These are phyloP conservation scores for Linum usitatissimum DNA, from an alignment of 345 rosid genomes.

Conservation along the genomic window DNA sequence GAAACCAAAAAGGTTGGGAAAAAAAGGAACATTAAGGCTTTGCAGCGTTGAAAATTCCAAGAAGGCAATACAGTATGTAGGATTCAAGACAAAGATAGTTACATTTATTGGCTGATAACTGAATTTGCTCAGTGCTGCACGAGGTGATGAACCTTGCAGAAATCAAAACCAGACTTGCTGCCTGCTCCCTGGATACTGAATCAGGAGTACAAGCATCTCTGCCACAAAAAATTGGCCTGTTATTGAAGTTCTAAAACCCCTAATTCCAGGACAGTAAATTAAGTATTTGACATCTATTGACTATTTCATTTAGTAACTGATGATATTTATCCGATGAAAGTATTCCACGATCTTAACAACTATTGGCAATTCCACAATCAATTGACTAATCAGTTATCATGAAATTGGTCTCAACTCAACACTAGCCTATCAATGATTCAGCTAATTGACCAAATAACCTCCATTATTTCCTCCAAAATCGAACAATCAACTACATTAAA, in stretches of 20 bases:
- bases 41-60: neutral
- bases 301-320: neutral
- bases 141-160: slow-evolving; percentile 51
- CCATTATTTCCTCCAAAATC: neutral
- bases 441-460: neutral
- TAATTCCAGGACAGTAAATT: neutral
- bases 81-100: slow-evolving; percentile 10
- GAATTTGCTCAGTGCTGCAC: slow-evolving; percentile 63
- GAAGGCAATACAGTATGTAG: neutral
- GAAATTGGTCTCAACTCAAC: neutral
- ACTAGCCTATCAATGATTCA: neutral
- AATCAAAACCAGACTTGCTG: slow-evolving; percentile 25
- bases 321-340: neutral
- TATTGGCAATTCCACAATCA: neutral
- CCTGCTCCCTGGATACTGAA: slow-evolving; percentile 33
- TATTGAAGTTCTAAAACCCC: neutral
- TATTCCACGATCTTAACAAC: neutral
- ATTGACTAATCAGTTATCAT: neutral
- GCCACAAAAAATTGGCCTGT: slow-evolving; percentile 6
- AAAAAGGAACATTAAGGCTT: neutral
- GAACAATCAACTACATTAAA: neutral
- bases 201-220: slow-evolving; percentile 21
- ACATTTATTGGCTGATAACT: slow-evolving; percentile 71
- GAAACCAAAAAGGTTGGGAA: slow-evolving; percentile 14
- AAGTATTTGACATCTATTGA: neutral